These are phyloP conservation scores for Begonia fuchsioides DNA, from an alignment of 306 rosid genomes.

Conservation along the genomic window DNA sequence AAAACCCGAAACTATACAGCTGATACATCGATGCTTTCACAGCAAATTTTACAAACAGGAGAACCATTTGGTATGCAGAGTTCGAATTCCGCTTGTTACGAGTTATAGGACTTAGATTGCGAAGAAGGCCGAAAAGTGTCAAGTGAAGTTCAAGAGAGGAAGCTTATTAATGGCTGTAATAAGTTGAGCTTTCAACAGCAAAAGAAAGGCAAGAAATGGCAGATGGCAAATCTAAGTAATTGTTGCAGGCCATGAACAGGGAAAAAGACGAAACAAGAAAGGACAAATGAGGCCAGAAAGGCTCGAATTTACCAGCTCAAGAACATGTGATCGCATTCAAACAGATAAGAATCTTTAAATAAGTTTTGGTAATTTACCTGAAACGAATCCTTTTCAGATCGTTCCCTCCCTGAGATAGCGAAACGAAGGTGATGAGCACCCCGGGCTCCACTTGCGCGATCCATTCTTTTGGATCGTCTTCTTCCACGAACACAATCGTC, in stretches of 20 bases:
- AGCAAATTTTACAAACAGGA: no score
- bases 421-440: conserved; percentile 82
- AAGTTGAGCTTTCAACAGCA: neutral
- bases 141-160: no score
- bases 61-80: no score
- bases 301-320: conserved; percentile 14
- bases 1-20: no score
- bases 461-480: conserved; percentile 84
- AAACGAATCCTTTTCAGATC: conserved; percentile 81
- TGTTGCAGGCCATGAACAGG: conserved; percentile 19
- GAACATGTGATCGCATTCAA: conserved; percentile 28
- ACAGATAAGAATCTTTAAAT: conserved; percentile 16
- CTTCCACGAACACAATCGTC: conserved; percentile 66
- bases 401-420: conserved; percentile 78
- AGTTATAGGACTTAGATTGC: no score
- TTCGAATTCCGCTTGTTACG: no score
- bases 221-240: conserved; percentile 11
- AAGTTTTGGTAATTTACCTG: conserved; percentile 30
- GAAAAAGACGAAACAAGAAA: conserved; percentile 26
- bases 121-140: no score
- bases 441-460: conserved; percentile 92
- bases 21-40: no score
- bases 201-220: conserved; percentile 29
- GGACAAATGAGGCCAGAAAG: conserved; percentile 16
- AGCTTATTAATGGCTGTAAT: neutral